Base-by-base conservation (phyloP, 2,329 filamentous ascomycete species). In the Nigrospora sphaerica region DNA sequence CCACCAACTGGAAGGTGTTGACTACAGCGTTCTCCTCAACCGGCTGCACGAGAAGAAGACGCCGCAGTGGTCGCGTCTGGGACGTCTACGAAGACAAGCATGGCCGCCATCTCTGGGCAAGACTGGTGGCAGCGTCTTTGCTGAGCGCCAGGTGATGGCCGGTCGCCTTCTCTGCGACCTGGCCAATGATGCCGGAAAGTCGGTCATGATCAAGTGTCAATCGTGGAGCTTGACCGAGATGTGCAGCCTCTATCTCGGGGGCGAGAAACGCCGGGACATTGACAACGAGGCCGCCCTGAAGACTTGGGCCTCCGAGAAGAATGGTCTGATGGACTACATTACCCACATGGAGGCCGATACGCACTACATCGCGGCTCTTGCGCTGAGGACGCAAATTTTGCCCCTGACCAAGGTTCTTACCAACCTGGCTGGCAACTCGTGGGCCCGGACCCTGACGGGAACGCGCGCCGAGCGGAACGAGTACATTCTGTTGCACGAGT, bases 201-300 rank as follows among this genome's bases (percentile, higher is more conserved):
- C 92, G 12, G 80, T 90, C 54, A 97, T 97, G 92, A 84, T 80
- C 57, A 95, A 95, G 69, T 98, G 93, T 65, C 92, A 96, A 66
- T 95, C 91, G 3, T 98, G 93, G 93, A 95, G 87, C 64, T 75
- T 98, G 65, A 95, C 92, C 2, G 93, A 98, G 66, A 98, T 98
- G 91, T 95, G 90, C 64, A 88, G 85, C 52, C 77, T 97, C 14
- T 95, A 96, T 54, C 82, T 98, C 6, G 77, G 82, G 32, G 80
- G 80, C 23, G 80, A 81, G 47, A 85, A 85, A 60, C 74, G 74
- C 37, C 85, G 85, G 46, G 93, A 98, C 34, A 70, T 98, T 32
- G 92, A 98, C 62, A 92, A 87, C 55, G 93, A 97, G 55, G 81
- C 74, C 44, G 90, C 89, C 4, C 71, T 98, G 47, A 91, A 87